Evolutionary conservation across 331 rosid genomes (phyloP), one percentile per base, ranked within the genome.

Genomic region (Cydonia oblonga): DNA sequence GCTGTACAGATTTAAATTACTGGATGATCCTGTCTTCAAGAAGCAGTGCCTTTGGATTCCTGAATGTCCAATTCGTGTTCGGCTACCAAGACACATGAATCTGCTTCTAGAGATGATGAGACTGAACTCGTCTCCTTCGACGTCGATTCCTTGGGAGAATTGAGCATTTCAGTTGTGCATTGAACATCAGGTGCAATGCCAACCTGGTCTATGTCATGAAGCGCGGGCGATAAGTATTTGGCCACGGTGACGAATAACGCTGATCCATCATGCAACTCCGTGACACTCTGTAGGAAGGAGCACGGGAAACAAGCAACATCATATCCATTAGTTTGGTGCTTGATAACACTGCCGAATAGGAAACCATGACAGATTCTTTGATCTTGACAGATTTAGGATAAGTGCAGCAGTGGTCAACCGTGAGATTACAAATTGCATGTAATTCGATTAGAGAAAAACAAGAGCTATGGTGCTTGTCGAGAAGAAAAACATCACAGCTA

Each of bases 231-330:
- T 56, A 93, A 68, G 32, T 93, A 93, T 86, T 93, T 93, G 4
- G 98, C 98, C 2, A 93, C 96, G 3, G 98, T 91, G 44, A 93
- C 91, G 71, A 93, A 89, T 63, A 93, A 87, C 14, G 98, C 98
- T 6, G 98, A 93, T 5, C 98, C 98, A 25, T 93, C 98, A 67
- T 89, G 91, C 72, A 93, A 90, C 86, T 91, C 96, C 12, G 97
- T 93, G 20, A 93, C 97, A 68, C 96, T 93, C 98, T 93, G 85
- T 24, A 81, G 65, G 51, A 23, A 72, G 61, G 46, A 68, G 44
- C 57, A 69, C 40, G 57, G 44, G 26, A 65, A 58, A 79, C 19
- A 11, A 23, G 13, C n/a, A 20, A 29, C 74, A 51, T 70, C 54
- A 69, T 52, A 54, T 13, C 58, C 15, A 54, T 64, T 29, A 33